Evolutionary conservation across 768 basidiomycete genomes (phyloP).

Genomic region (Suillus sp.): DNA sequence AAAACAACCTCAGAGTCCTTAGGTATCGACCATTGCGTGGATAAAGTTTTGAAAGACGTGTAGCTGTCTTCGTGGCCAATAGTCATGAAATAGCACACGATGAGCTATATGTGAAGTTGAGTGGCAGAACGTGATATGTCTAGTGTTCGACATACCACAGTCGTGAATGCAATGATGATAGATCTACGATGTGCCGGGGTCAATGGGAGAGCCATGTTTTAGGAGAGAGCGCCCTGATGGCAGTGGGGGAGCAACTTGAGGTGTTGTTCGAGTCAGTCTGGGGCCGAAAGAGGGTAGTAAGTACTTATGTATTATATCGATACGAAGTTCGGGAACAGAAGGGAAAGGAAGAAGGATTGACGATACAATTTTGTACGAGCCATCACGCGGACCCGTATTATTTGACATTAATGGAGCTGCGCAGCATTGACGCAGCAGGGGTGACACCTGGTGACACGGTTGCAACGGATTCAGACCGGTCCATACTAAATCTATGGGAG

Average conservation of each 20-base stretch:
- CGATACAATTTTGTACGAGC: background rate
- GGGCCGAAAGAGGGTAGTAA: background rate
- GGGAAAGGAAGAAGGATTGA: background rate
- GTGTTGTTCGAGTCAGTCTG: background rate
- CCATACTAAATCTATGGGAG: too few relatives aligned
- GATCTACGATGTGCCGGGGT: constrained; percentile 34
- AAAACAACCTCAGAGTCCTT: background rate
- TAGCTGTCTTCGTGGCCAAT: constrained; percentile 11
- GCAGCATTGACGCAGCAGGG: constrained; percentile 8
- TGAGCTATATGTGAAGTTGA: constrained; percentile 17
- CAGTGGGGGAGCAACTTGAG: background rate
- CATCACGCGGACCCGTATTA: too few relatives aligned
- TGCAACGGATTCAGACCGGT: background rate
- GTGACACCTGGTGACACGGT: background rate
- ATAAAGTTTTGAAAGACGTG: constrained; percentile 9
- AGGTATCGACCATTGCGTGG: constrained; percentile 10
- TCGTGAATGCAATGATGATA: constrained; percentile 26
- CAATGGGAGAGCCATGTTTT: constrained; percentile 26
- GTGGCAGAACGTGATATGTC: background rate
- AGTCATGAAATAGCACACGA: constrained; percentile 27
- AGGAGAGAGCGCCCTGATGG: background rate
- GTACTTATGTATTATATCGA: constrained; percentile 3
- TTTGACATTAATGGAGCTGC: constrained; percentile 9
- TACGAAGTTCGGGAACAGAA: background rate
- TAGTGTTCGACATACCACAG: constrained; percentile 24